Base-by-base conservation (phyloP, 345 rosid genomes). In the Isatis tinctoria region DNA sequence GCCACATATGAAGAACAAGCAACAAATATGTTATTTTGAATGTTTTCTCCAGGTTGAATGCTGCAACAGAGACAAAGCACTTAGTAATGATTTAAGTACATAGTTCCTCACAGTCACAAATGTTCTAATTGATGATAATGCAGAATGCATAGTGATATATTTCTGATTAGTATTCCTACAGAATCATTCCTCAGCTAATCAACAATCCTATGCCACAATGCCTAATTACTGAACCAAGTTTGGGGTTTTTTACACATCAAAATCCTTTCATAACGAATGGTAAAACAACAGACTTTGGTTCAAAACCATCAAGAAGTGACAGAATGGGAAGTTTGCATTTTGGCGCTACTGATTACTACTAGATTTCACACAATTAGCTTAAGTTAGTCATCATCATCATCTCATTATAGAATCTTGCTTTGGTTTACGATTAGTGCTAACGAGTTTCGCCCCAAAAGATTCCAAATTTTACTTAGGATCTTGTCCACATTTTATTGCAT, bases 1-100 rank as follows among this genome's bases (percentile, higher is more conserved):
- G 84, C 99, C 98, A 92, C 98, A 84, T 86, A 79, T 90, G 98
- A 70, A 95, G 96, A 17, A 95, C 94, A 60, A 95, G 98, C 87
- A 95, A 67, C 7, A 97, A 87, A 76, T 79, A 92, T 0, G 93
- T 86, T 78, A 86, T 87, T 65, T 85, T 87, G 78, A 95, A 92
- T 6, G 94, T 90, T 77, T 90, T 92, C 91, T 95, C 99, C 89
- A 95, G 80, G 79, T 85, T 92, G 86, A 95, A 95, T 2, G 85
- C 97, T 92, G 90, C 85, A 82, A 11, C 27, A 74, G 30, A 77
- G 43, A 72, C 47, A 59, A 58, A 69, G 10, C 60, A 40, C 45
- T n/a, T n/a, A n/a, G n/a, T n/a, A n/a, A n/a, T n/a, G n/a, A n/a
- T n/a, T n/a, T n/a, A n/a, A n/a, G n/a, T n/a, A n/a, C n/a, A n/a